Evolutionary conservation across 1,139 yeast genomes (phyloP), one percentile per base, ranked within the genome.

Genomic region (Pichiaceae sp.): DNA sequence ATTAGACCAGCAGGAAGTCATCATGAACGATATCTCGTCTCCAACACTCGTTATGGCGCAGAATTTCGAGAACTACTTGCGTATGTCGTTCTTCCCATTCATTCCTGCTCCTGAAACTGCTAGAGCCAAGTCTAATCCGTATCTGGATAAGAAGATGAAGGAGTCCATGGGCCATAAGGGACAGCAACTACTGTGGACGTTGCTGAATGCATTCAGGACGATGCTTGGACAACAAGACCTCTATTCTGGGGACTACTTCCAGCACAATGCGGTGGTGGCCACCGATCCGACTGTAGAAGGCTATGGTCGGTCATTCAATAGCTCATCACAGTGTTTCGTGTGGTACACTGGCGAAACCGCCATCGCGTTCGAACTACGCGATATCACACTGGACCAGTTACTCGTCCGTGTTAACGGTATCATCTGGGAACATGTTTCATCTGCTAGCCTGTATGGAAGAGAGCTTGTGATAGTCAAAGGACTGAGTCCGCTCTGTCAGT

Each of bases 121-220:
- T n/a, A 45, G 40, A 19, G 31, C 33, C 42, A 38, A 41, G 39
- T 27, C 46, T 16, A 44, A 34, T 11, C 47, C 46, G 3, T 42
- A 42, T 31, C 23, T 41, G 11, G 52, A 53, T n/a, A 52, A 44
- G 26, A 46, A 43, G 27, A 41, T 42, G 36, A 50, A 44, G 38
- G 35, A 38, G 16, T 31, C 40, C n/a, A 14, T 7, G 6, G 35
- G 40, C 20, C 36, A 38, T 20, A 41, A 43, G 31, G 57, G 66
- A 2, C 63, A 67, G 17, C 83, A 76, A 48, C 86, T 87, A 3
- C 55, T 79, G 20, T 80, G 89, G 89, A 67, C 82, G 0, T 64
- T 78, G 40, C 56, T 79, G 6, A 78, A 81, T 4, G 82, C 83
- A 0, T 59, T 72, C 16, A 75, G 73, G 44, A 71, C 81, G 0